A percentile compares a stretch with the other conserved stretches of the same genome.
phyloP scores from a whole-genome alignment of 371 early-diverging fungal genomes.

The Mortierella sp. region DNA sequence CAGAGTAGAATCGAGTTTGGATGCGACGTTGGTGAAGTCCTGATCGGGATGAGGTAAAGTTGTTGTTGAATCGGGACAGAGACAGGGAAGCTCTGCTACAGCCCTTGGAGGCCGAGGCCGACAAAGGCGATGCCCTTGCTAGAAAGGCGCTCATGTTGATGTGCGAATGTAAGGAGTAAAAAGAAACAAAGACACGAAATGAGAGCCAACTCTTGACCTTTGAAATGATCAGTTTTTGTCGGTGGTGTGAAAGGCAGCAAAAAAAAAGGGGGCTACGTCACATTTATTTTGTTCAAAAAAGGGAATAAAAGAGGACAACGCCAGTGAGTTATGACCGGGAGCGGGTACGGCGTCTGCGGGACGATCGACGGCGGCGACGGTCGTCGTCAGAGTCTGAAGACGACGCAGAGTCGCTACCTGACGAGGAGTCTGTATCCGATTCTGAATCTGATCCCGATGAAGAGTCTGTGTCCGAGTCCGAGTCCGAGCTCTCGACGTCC shows the following conservation, averaged over 20 bases:
- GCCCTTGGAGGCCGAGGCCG: conserved; percentile 15
- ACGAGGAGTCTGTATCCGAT: conserved; percentile 34
- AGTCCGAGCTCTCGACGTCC: conserved; percentile 43
- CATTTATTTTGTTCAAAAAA: neutral
- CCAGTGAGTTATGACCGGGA: neutral
- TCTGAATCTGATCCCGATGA: conserved; percentile 32
- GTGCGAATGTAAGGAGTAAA: neutral
- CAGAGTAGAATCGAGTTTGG: conserved; percentile 30
- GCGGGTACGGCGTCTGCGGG: conserved; percentile 15
- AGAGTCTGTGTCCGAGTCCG: conserved; percentile 46
- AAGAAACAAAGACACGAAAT: neutral
- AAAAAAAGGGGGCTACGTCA: neutral
- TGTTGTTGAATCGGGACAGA: conserved; percentile 16
- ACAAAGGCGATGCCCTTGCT: conserved; percentile 33
- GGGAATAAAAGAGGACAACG: neutral
- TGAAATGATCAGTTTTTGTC: neutral
- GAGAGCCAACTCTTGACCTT: neutral
- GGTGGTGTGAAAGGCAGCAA: neutral
- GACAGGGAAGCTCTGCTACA: conserved; percentile 13
- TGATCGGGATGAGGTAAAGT: conserved; percentile 19
- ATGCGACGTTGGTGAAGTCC: conserved; percentile 22
- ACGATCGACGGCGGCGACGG: conserved; percentile 14
- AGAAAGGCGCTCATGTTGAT: conserved; percentile 50
- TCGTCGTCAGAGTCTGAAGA: conserved; percentile 33
- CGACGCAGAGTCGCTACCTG: conserved; percentile 34